Percentiles rank a stretch among this genome's conserved stretches.
These are phyloP conservation scores for Colletotrichum sp. DNA, from an alignment of 2,329 filamentous ascomycete species.

Conservation along the genomic window DNA sequence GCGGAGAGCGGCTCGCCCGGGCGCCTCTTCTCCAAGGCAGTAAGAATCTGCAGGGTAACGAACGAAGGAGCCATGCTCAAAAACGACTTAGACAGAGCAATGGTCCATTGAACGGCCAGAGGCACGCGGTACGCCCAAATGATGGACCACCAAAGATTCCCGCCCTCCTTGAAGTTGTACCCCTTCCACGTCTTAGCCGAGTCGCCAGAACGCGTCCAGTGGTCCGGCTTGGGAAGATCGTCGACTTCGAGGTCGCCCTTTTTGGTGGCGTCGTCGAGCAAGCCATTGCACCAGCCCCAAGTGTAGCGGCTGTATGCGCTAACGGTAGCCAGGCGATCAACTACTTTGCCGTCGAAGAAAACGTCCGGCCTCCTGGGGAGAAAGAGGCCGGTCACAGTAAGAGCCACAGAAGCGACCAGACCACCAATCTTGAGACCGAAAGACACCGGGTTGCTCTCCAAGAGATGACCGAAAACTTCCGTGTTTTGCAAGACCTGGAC, in stretches of 20 bases:
- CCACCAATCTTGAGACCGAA: constrained; percentile 55
- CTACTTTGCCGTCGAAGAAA: constrained; percentile 59
- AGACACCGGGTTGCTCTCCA: constrained; percentile 35
- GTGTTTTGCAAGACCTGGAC: constrained; percentile 52
- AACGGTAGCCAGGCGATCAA: constrained; percentile 68
- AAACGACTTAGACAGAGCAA: constrained; percentile 59
- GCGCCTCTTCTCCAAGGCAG: constrained; percentile 63
- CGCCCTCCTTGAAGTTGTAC: constrained; percentile 42
- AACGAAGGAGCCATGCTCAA: constrained; percentile 75
- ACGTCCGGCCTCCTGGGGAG: constrained; percentile 74
- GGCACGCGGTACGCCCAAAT: constrained; percentile 60
- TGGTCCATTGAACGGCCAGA: constrained; percentile 62
- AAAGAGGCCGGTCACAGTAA: constrained; percentile 54
- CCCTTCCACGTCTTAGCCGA: constrained; percentile 55
- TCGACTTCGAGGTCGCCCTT: constrained; percentile 65
- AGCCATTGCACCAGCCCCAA: constrained; percentile 65
- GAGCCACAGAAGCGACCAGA: constrained; percentile 46
- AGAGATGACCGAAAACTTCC: constrained; percentile 36
- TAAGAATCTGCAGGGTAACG: constrained; percentile 69
- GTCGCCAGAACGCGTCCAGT: constrained; percentile 56
- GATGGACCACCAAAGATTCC: constrained; percentile 63
- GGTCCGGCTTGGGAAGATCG: constrained; percentile 67
- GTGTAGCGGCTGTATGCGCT: constrained; percentile 67
- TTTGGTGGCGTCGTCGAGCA: constrained; percentile 60
- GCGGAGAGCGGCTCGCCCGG: constrained; percentile 48